Conservation (phyloP, 805 yeast species). For the Groenewaldozyma tartarivorans region DNA sequence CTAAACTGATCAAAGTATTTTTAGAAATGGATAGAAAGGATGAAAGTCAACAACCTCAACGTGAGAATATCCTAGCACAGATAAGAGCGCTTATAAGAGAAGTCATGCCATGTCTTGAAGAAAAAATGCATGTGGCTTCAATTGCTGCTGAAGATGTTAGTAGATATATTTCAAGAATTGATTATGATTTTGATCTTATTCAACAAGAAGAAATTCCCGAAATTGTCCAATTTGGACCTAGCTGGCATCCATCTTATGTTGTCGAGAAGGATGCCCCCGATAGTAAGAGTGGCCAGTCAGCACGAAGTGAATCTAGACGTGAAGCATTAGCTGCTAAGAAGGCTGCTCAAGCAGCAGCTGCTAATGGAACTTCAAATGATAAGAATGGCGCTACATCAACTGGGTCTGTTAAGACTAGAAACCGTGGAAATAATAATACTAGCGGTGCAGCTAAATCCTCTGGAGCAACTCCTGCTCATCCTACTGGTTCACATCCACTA, state of each 20-base stretch:
- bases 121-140: slow-evolving; percentile 94
- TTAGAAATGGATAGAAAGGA: slow-evolving; percentile 26
- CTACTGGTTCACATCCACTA: neutral
- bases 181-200: slow-evolving; percentile 71
- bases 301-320: slow-evolving; percentile 75
- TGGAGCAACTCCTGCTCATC: neutral
- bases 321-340: slow-evolving; percentile 89
- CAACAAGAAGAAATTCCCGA: slow-evolving; percentile 75
- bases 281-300: slow-evolving; percentile 56
- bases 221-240: slow-evolving; percentile 62
- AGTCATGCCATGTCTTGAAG: slow-evolving; percentile 85
- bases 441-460: neutral
- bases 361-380: slow-evolving; percentile 6
- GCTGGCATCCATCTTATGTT: slow-evolving; percentile 86
- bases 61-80: slow-evolving; percentile 24
- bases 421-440: neutral
- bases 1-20: slow-evolving; percentile 42
- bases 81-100: slow-evolving; percentile 44
- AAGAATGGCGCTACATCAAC: too few species aligned
- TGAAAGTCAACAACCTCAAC: slow-evolving; percentile 10
- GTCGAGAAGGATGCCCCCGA: slow-evolving; percentile 40
- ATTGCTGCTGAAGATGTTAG: slow-evolving; percentile 73
- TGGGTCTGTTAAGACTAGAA: neutral
- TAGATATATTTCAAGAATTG: slow-evolving; percentile 61
- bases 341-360: slow-evolving; percentile 36